Evolutionary conservation across 164 flowering plant genomes (phyloP), one percentile per base, ranked within the genome.

Genomic region (Macadamia tetraphylla): DNA sequence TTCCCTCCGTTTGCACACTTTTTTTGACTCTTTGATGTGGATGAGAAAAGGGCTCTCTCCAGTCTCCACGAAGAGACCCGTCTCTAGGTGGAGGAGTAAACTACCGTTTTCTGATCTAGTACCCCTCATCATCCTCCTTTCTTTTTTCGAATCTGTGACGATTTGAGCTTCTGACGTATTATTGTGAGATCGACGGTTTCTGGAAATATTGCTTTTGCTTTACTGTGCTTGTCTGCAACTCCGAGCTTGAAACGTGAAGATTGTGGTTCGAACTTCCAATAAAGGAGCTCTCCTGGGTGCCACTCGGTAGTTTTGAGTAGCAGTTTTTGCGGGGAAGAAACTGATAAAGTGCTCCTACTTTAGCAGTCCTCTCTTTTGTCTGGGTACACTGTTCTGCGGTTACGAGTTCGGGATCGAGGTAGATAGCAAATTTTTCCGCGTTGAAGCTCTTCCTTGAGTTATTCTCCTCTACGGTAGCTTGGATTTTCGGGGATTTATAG

Each of bases 61-160:
- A 30, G 71, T 78, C 75, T 65, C 65, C 58, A 30, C 30, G 35
- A 43, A 55, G 74, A 75, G 77, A 66, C 70, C 74, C 71, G 55
- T 70, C 65, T 48, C 61, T 71, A 15, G 55, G 46, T 13, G 51
- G 51, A 11, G 53, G 13, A 23, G 5, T 2, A 51, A 58, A 48
- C 29, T 9, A 7, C 23, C 44, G 55, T 0, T 23, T 43, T 7
- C 31, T 29, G 18, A 17, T 35, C 5, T 17, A 17, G 57, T 32
- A 10, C 56, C 5, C 40, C 40, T 35, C 23, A 23, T 23, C 23
- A 23, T 23, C 10, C 29, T 58, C 64, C 9, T 30, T 30, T 48
- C 52, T 23, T 12, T 51, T 43, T 59, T 23, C 23, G 6, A 52
- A 65, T 29, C 30, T 51, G 44, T 4, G 32, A 17, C 9, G 58